Evolutionary conservation across 495 filamentous ascomycete species (phyloP).

Genomic region (Diplogelasinospora grovesii): DNA sequence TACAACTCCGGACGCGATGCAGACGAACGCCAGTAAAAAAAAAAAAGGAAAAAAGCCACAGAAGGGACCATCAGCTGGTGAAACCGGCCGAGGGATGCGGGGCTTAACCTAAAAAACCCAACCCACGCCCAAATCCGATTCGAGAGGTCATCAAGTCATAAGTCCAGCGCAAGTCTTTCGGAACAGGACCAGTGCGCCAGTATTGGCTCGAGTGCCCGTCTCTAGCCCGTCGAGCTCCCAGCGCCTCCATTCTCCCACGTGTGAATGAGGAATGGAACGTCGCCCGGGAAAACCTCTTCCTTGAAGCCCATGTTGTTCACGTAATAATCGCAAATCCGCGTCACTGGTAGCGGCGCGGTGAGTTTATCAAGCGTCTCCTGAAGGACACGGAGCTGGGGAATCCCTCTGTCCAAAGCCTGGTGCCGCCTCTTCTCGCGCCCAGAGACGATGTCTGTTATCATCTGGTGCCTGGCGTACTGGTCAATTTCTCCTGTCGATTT

Average conservation of each 20-base stretch:
- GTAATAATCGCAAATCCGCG: conserved; percentile 16
- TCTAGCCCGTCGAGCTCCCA: conserved; percentile 1
- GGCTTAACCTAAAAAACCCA: conserved; percentile 6
- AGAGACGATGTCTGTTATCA: conserved; percentile 47
- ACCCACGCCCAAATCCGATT: conserved; percentile 9
- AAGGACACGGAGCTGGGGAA: conserved; percentile 13
- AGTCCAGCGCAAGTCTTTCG: not conserved
- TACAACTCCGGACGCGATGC: conserved; percentile 32
- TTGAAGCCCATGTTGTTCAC: conserved; percentile 35
- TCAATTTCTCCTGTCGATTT: conserved; percentile 37
- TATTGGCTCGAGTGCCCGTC: not conserved
- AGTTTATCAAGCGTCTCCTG: conserved; percentile 16
- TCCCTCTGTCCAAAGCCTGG: conserved; percentile 27
- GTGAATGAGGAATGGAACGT: conserved; percentile 22
- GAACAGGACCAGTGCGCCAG: not conserved
- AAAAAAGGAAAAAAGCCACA: no score
- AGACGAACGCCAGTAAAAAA: no score
- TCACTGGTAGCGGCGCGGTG: conserved; percentile 11
- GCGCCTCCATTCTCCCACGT: no score
- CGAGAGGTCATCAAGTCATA: conserved; percentile 22
- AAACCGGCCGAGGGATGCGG: conserved; percentile 7
- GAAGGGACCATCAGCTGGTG: conserved; percentile 9
- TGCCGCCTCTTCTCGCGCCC: conserved; percentile 52
- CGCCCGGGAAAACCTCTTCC: conserved; percentile 31
- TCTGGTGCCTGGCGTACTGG: conserved; percentile 32